Evolutionary conservation across 352 stramenopile genomes (phyloP).

Genomic region (Phytopythium chamaehyphon): DNA sequence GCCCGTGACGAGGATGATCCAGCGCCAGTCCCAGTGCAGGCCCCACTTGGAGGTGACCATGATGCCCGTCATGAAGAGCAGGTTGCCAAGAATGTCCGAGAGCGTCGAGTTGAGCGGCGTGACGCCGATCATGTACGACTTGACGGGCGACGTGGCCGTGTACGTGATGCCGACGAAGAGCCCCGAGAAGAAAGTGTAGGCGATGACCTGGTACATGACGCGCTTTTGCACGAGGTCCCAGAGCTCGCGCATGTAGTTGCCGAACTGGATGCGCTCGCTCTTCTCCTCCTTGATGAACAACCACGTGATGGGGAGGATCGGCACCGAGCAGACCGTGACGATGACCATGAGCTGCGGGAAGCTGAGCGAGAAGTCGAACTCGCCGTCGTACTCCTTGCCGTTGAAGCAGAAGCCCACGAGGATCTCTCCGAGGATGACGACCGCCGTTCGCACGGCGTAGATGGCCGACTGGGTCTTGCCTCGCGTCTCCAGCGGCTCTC

Average conservation of each 20-base stretch:
- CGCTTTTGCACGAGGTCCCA: conserved; percentile 31
- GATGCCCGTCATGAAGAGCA: conserved; percentile 21
- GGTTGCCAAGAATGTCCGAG: conserved; percentile 18
- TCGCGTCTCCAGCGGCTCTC: conserved; percentile 21
- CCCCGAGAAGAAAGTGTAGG: conserved; percentile 30
- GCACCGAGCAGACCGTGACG: conserved; percentile 11
- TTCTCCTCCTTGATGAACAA: conserved; percentile 47
- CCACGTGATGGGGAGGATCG: conserved; percentile 28
- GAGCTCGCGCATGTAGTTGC: conserved; percentile 23
- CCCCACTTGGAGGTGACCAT: conserved; percentile 26
- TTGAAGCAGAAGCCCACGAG: conserved; percentile 42
- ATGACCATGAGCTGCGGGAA: conserved; percentile 32
- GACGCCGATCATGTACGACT: conserved; percentile 24
- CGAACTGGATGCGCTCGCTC: conserved; percentile 13
- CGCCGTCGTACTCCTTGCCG: conserved; percentile 35
- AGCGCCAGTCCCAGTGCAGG: conserved; percentile 36
- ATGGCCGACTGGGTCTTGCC: conserved; percentile 35
- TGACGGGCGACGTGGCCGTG: conserved; percentile 19
- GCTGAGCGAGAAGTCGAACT: conserved; percentile 32
- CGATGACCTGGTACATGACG: conserved; percentile 35
- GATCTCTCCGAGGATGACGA: conserved; percentile 22
- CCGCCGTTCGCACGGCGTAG: conserved; percentile 25
- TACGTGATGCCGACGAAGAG: conserved; percentile 30
- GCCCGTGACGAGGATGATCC: conserved; percentile 22
- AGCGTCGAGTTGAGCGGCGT: conserved; percentile 28